Evolutionary conservation across 2,329 filamentous ascomycete species (phyloP), one percentile per base, ranked within the genome.

Genomic region (Tolypocladium endophyticum): DNA sequence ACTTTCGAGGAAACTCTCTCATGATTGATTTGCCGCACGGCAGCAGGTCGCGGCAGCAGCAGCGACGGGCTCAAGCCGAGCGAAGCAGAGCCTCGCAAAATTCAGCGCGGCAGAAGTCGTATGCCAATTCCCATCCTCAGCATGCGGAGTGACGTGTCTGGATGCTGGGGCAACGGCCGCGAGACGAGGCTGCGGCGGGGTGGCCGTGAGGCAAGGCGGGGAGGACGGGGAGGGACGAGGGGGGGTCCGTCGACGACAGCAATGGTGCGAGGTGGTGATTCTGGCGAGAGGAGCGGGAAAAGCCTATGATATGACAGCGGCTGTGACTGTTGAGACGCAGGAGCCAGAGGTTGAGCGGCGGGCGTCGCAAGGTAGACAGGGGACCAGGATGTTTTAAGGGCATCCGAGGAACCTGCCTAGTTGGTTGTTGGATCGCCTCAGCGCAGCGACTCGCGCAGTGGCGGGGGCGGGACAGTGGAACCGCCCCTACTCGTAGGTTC

Each of bases 1-100:
- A 86, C 67, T 87, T 85, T 70, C 83, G 85, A 56, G 80, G 79
- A 61, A 81, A 74, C 64, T 78, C 73, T 73, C 81, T 84, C 78
- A 84, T 83, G 69, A 65, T 78, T 69, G 16, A 16, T 35, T 20
- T 12, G 16, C 36, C 23, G 38, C 12, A 43, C 39, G 28, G 45
- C 45, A 45, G 7, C 28, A 25, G 25, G 20, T 33, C 25, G 35
- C 36, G 16, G 28, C 36, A 23, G 39, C 47, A 28, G 47, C n/a
- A 28, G 38, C 3, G 28, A 23, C 14, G 28, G 56, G 41, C 16
- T 55, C 52, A 55, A 58, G 58, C 55, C 59, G 55, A 61, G 58
- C 52, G 53, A 61, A 59, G 58, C 64, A 59, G 57, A 64, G 62
- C 63, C 69, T 70, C 70, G 70, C 68, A 61, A 62, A 52, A 58